phyloP scores from a whole-genome alignment of 192 early-diverging fungal genomes.

The Backusella macrospora region DNA sequence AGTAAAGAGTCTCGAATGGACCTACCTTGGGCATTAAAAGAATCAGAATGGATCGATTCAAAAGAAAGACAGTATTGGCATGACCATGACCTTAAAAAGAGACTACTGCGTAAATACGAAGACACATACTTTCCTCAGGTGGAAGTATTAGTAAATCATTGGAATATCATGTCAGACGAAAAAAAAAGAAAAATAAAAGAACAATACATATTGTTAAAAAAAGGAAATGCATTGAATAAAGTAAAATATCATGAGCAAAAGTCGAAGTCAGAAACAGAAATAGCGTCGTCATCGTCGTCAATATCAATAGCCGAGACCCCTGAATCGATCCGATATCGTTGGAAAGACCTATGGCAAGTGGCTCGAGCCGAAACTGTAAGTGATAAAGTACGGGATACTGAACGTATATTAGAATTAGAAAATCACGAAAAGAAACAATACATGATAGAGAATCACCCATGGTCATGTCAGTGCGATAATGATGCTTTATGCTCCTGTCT shows the following conservation, averaged over 20 bases:
- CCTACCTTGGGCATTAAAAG: background rate
- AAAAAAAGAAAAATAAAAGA: background rate
- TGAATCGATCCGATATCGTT: background rate
- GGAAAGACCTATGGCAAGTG: background rate
- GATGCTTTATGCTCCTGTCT: background rate
- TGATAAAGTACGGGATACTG: background rate
- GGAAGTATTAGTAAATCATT: background rate
- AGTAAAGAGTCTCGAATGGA: background rate
- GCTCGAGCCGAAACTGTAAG: background rate
- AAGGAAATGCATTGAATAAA: background rate
- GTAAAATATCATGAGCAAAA: background rate
- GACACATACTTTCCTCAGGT: background rate
- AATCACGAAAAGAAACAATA: background rate
- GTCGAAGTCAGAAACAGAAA: too few species aligned
- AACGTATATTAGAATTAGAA: background rate
- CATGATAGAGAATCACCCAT: background rate
- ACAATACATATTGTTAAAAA: background rate
- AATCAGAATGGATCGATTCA: background rate
- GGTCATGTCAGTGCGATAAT: background rate
- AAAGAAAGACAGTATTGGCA: background rate
- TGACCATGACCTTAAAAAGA: background rate
- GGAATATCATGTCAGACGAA: too few species aligned
- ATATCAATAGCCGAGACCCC: background rate
- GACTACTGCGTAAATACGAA: background rate
- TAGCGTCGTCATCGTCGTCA: background rate